These are phyloP conservation scores for Mariannaea elegans DNA, from an alignment of 2,329 filamentous ascomycete genomes.

Conservation along the genomic window DNA sequence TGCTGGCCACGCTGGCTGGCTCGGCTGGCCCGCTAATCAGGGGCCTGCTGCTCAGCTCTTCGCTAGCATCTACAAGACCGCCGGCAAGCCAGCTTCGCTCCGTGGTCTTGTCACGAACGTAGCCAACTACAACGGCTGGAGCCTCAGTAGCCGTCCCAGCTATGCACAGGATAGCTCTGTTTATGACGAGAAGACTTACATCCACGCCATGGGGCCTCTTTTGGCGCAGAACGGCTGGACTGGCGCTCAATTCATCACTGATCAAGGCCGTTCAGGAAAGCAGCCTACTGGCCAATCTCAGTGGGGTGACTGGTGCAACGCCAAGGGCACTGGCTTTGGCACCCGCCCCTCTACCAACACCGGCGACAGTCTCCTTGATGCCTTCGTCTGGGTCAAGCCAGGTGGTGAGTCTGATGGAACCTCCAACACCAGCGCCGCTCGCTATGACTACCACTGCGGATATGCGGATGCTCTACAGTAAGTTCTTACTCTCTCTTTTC, in stretches of 20 bases:
- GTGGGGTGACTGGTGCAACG: constrained; percentile 77
- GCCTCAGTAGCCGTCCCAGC: constrained; percentile 50
- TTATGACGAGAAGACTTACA: constrained; percentile 66
- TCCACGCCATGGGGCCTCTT: constrained; percentile 70
- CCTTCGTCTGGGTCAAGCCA: constrained; percentile 77
- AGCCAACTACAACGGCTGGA: constrained; percentile 65
- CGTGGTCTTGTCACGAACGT: constrained; percentile 67
- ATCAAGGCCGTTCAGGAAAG: constrained; percentile 62
- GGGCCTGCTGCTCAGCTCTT: constrained; percentile 57
- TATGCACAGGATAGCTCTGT: constrained; percentile 58
- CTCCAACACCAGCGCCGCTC: constrained; percentile 55
- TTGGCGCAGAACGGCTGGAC: constrained; percentile 58
- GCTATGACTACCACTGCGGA: constrained; percentile 56
- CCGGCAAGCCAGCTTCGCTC: constrained; percentile 58
- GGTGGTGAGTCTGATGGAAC: constrained; percentile 66
- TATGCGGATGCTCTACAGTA: constrained; percentile 56
- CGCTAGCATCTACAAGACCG: constrained; percentile 58
- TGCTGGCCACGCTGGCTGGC: constrained; percentile 66
- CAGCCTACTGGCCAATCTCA: constrained; percentile 68
- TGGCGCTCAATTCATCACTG: constrained; percentile 57
- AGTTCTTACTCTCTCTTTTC: background rate
- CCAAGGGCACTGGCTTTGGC: constrained; percentile 70
- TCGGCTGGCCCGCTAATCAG: constrained; percentile 66
- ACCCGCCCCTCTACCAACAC: constrained; percentile 70
- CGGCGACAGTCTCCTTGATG: constrained; percentile 66